These are phyloP conservation scores for Dioscorea cayenensis DNA, from an alignment of 116 monocot species.

Conservation along the genomic window DNA sequence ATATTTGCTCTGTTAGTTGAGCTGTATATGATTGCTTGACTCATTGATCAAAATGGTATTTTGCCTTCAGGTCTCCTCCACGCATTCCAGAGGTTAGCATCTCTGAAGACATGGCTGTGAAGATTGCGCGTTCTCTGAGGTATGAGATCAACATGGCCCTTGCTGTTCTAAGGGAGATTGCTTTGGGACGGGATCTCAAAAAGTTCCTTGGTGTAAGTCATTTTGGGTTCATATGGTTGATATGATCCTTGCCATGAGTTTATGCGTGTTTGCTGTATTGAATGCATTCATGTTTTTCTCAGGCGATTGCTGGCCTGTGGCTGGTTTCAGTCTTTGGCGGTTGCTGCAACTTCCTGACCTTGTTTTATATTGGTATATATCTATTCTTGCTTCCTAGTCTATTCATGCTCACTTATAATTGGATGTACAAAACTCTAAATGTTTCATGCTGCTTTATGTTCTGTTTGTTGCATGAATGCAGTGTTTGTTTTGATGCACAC, in stretches of 20 bases:
- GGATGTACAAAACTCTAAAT: neutral
- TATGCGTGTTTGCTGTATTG: neutral
- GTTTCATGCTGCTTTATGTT: neutral
- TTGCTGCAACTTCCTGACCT: constrained; percentile 62
- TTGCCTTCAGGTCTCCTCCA: constrained; percentile 39
- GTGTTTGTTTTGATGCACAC: constrained; percentile 53
- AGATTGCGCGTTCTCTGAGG: constrained; percentile 41
- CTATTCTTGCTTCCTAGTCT: neutral
- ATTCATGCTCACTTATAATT: neutral
- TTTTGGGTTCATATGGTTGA: neutral
- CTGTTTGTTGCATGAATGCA: constrained; percentile 10
- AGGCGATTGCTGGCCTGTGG: constrained; percentile 62
- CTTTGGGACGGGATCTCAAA: constrained; percentile 44
- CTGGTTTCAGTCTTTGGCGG: constrained; percentile 46
- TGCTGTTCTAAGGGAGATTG: constrained; percentile 40
- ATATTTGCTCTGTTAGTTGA: neutral
- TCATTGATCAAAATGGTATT: neutral
- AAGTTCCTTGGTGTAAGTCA: constrained; percentile 60
- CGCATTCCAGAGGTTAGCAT: constrained; percentile 49
- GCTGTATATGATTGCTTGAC: neutral
- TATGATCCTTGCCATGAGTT: neutral
- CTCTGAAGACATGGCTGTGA: constrained; percentile 45
- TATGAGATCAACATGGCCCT: constrained; percentile 43
- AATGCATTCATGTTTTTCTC: constrained; percentile 1
- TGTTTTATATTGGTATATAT: constrained; percentile 55